Base-by-base conservation (phyloP, 2,329 filamentous ascomycete species). In the Ilyonectria sp. region DNA sequence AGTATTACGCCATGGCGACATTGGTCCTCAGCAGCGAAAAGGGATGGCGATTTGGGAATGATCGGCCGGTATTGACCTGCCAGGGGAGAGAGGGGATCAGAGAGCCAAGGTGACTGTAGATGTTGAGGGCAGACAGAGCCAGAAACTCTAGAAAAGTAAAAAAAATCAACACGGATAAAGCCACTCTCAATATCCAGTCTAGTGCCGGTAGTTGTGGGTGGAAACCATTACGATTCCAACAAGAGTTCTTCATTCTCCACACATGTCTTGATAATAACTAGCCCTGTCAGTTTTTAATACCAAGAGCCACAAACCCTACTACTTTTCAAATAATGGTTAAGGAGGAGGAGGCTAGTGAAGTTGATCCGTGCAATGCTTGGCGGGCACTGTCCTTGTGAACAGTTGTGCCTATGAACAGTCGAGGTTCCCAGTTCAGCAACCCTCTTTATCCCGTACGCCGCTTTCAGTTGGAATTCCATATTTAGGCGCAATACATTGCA, bases 61-160 rank as follows among this genome's bases (percentile, higher is more conserved):
- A 26, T 44, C 53, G 33, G 40, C 57, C 23, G 40, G 44, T 60
- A 52, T 65, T 44, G 29, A 52, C 26, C 60, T 29, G 33, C 43
- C 43, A 43, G 44, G 44, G 40, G 43, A 47, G 43, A 54, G 43
- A 64, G 46, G 44, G 40, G 43, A 60, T 40, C 31, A 49, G 62
- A 15, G 21, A n/a, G 33, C 46, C 54, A 33, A 43, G 21, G 31
- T 44, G 19, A 19, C n/a, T 40, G 60, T 49, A 50, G 43, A 56
- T 29, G 31, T n/a, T 33, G 50, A 21, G 31, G 31, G 37, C 23
- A 46, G 21, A 31, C 43, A 56, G 43, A 55, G 60, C 33, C 43
- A 56, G 40, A 17, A 49, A 29, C 40, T 63, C 52, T 55, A 50
- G 46, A 49, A 56, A 43, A 60, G 11, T 47, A 35, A 53, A 53